Conservation (phyloP, 805 yeast species). For the Metschnikowia baotianmanensis region DNA sequence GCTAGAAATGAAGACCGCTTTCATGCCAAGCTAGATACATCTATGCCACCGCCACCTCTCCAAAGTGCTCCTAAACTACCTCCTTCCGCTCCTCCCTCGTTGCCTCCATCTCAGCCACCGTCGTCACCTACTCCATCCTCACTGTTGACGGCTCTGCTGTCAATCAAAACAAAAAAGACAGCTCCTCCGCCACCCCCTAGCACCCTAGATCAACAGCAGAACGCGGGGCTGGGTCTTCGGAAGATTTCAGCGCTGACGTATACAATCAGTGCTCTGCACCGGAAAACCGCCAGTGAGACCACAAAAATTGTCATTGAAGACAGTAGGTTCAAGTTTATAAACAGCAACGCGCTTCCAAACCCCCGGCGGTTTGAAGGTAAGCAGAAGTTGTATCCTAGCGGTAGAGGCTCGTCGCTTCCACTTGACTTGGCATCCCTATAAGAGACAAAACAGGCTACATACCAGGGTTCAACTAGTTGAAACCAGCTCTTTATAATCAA, state of each 20-base stretch:
- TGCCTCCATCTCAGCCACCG: slow-evolving; percentile 19
- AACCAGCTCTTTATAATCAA: not conserved
- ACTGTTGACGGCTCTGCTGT: slow-evolving; percentile 2
- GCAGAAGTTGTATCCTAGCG: slow-evolving; percentile 87
- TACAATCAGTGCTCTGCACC: slow-evolving; percentile 48
- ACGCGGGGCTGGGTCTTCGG: slow-evolving; percentile 50
- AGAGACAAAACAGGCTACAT: not conserved
- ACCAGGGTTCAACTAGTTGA: too few species aligned
- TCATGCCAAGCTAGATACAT: not conserved
- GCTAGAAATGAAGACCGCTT: not conserved
- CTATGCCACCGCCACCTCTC: slow-evolving; percentile 4
- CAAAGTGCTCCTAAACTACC: slow-evolving; percentile 5
- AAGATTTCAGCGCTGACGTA: slow-evolving; percentile 64
- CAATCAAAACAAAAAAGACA: slow-evolving; percentile 21
- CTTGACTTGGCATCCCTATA: slow-evolving; percentile 47
- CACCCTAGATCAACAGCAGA: slow-evolving; percentile 40
- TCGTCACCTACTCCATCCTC: slow-evolving; percentile 7
- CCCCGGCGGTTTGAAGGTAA: slow-evolving; percentile 76
- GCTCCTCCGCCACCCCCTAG: slow-evolving; percentile 30
- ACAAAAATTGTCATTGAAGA: slow-evolving; percentile 59
- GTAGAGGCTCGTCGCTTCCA: slow-evolving; percentile 91
- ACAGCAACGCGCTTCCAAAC: slow-evolving; percentile 69
- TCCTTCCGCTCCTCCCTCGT: slow-evolving; percentile 17
- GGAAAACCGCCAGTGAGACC: slow-evolving; percentile 17
- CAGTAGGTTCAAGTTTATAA: slow-evolving; percentile 63